Base-by-base conservation (phyloP, 495 filamentous ascomycete genomes). In the Thermochaetoides thermophila region DNA sequence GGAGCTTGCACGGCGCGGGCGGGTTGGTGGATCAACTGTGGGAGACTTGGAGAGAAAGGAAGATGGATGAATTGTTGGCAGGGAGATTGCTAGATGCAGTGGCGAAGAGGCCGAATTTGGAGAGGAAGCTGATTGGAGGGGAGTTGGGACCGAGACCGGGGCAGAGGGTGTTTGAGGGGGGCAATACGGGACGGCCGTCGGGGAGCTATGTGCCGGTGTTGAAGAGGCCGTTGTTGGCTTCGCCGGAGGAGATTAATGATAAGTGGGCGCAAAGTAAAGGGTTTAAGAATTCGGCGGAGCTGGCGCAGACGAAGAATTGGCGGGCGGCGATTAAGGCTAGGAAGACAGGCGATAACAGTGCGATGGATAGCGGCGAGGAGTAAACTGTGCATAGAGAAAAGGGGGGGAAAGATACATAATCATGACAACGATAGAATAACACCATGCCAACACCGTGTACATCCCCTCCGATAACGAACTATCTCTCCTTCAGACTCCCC, bases 31-130 rank as follows among this genome's bases (percentile, higher is more conserved):
- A 81, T 31, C 60, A 71, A 14, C 29, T 89, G 34, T 97, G 91
- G 91, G 59, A 61, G 36, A 56, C 67, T 16, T 97, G 87, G 87
- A 71, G 82, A 40, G 66, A 73, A 47, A 63, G 68, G 27, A 93
- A 91, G 65, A 81, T 97, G 29, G 85, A 93, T 44, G 87, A 94
- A 63, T 57, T 91, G 19, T 56, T 95, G 28, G 72, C 79, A 0
- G 69, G 68, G 31, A 65, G 61, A 17, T 56, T 96, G 40, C 50
- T 94, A 26, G 68, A 78, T 39, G 35, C 75, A 25, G 61, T 77
- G 7, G 60, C 72, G 15, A 52, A 42, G 7, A 72, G 75, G 45
- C 66, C 71, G 3, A 48, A 63, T 15, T 36, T 52, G 18, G 36
- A 34, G 7, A 32, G 37, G 31, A 56, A 41, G 41, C 49, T 17